These are phyloP conservation scores for Suhomyces pyralidae DNA, from an alignment of 805 yeast species.

Conservation along the genomic window DNA sequence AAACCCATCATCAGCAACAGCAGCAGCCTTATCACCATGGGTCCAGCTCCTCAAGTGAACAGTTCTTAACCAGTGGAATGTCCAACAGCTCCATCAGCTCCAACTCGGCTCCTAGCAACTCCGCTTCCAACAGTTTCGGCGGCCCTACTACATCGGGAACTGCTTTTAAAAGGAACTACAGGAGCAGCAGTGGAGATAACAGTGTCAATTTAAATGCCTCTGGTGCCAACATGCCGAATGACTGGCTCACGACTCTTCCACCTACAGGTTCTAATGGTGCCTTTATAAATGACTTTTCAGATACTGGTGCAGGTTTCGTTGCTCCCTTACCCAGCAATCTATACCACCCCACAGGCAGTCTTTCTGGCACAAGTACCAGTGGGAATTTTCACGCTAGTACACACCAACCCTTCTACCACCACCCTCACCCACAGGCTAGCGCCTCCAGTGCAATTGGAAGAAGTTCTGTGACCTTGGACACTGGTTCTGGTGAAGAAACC, in stretches of 20 bases:
- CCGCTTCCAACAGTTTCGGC: slow-evolving; percentile 3
- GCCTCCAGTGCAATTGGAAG: neutral
- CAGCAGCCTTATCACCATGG: slow-evolving; percentile 6
- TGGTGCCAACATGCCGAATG: neutral
- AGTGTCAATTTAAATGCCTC: neutral
- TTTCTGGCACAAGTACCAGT: neutral
- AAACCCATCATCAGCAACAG: slow-evolving; percentile 1
- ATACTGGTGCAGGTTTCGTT: neutral
- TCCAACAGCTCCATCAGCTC: slow-evolving; percentile 9
- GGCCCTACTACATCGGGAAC: neutral
- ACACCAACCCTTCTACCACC: neutral
- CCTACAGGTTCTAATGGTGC: neutral
- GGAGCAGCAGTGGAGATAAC: slow-evolving; percentile 7
- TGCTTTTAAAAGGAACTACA: slow-evolving; percentile 9
- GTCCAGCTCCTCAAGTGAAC: slow-evolving; percentile 6
- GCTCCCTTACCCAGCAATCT: neutral
- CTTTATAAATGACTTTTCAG: neutral
- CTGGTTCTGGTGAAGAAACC: neutral
- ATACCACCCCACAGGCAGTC: neutral
- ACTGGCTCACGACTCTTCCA: slow-evolving; percentile 5
- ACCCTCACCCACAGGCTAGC: neutral
- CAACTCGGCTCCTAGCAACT: neutral
- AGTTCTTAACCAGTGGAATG: slow-evolving; percentile 5
- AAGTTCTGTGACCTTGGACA: neutral
- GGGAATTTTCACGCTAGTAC: neutral